Evolutionary conservation across 208 protist species (phyloP), one percentile per base, ranked within the genome.

Genomic region (Acanthamoeba triangularis): DNA sequence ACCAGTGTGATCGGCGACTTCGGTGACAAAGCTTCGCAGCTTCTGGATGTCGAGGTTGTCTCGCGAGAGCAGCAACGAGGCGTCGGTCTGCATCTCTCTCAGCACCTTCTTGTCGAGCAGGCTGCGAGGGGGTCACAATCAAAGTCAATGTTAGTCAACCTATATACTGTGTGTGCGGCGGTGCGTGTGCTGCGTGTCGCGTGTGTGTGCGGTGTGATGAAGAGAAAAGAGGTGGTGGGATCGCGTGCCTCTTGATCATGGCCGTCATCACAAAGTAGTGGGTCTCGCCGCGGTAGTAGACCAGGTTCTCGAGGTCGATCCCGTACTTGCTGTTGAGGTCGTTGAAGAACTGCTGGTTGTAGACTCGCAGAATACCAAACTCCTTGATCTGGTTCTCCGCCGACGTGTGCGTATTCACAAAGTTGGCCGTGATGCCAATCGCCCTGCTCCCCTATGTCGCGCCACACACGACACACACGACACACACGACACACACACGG

Each of bases 181-280:
- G n/a, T n/a, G n/a, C n/a, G n/a, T n/a, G n/a, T n/a, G n/a, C n/a
- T n/a, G n/a, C n/a, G n/a, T n/a, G n/a, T n/a, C n/a, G n/a, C n/a
- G n/a, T n/a, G n/a, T n/a, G n/a, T n/a, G n/a, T n/a, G n/a, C n/a
- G 28, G 11, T 44, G 72, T 30, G 72, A 30, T 44, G 28, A 91
- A 91, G 30, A 91, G 33, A 25, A 28, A 69, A 63, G 14, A 74
- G 49, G 16, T n/a, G 59, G 54, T 44, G 84, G 30, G 14, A 72
- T 72, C 63, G 25, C 49, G 85, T 16, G 80, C 85, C 85, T 92
- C 41, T 59, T 16, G 23, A 23, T 92, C 52, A 44, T 94, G 67
- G 90, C 90, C 13, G 90, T 94, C 90, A 94, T 94, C 28, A 94
- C 90, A 49, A 94, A 94, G 63, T 94, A 94, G 54, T 94, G 90